phyloP scores from a whole-genome alignment of 257 asterid genomes.

The Cruciata laevipes region DNA sequence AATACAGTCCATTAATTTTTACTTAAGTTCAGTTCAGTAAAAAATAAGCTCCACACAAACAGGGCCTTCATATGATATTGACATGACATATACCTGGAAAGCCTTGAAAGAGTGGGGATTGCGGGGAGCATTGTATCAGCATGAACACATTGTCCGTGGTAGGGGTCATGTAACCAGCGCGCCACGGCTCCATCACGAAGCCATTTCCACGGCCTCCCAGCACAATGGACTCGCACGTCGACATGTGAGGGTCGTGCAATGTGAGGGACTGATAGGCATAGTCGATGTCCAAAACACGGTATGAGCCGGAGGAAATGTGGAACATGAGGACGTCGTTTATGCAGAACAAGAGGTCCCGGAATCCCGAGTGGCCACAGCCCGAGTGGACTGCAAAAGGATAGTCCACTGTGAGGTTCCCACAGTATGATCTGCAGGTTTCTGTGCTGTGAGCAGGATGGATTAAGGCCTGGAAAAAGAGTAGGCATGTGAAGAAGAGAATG shows the following conservation, averaged over 20 bases:
- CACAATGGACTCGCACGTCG: slow-evolving; percentile 58
- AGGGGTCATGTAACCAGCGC: slow-evolving; percentile 55
- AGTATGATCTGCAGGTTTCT: slow-evolving; percentile 65
- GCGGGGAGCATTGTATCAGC: slow-evolving; percentile 69
- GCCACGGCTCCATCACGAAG: slow-evolving; percentile 74
- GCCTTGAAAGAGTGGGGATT: slow-evolving; percentile 64
- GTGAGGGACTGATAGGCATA: slow-evolving; percentile 69
- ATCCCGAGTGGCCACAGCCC: slow-evolving; percentile 88
- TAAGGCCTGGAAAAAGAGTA: slow-evolving; percentile 18
- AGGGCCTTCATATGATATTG: too few species aligned
- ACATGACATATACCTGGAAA: too few species aligned
- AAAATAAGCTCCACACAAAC: too few species aligned
- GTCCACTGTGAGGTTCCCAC: slow-evolving; percentile 75
- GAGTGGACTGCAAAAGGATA: slow-evolving; percentile 69
- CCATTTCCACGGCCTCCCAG: slow-evolving; percentile 86
- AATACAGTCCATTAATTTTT: too few species aligned
- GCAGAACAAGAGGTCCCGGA: slow-evolving; percentile 74
- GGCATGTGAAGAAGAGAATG: slow-evolving; percentile 17
- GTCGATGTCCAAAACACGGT: slow-evolving; percentile 79
- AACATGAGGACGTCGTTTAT: slow-evolving; percentile 82
- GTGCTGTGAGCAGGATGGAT: slow-evolving; percentile 22
- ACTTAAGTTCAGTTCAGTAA: too few species aligned
- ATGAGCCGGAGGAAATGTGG: slow-evolving; percentile 81
- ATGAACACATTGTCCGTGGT: slow-evolving; percentile 70
- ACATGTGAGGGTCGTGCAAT: slow-evolving; percentile 88